Conservation (phyloP, 169 alveolate genomes). For the Pseudocohnilembus persalinus region DNA sequence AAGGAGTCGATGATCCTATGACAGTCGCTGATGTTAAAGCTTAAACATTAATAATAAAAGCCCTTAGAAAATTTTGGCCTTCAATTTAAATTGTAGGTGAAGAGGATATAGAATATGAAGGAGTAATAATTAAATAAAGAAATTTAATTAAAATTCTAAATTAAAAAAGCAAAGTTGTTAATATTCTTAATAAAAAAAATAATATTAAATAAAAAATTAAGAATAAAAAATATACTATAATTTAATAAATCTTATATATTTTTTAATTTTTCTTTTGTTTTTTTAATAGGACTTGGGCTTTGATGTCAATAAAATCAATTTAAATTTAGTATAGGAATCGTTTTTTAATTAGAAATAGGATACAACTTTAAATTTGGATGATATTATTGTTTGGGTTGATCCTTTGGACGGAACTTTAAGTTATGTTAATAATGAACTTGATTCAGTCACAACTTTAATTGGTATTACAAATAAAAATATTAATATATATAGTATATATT, state of each 20-base stretch:
- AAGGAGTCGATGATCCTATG: constrained; percentile 31
- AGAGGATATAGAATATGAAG: constrained; percentile 6
- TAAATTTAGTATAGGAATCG: constrained; percentile 16
- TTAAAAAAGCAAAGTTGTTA: no score
- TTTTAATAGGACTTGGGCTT: neutral
- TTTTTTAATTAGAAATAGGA: neutral
- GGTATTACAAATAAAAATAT: no score
- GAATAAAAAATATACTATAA: neutral
- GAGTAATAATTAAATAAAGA: no score
- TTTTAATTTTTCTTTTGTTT: neutral
- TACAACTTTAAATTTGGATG: constrained; percentile 38
- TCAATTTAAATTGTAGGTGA: constrained; percentile 30
- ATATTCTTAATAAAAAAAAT: no score
- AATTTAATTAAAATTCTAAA: no score
- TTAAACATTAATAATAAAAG: constrained; percentile 16
- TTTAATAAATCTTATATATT: neutral
- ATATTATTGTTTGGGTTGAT: constrained; percentile 62
- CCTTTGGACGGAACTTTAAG: constrained; percentile 70
- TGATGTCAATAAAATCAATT: constrained; percentile 13
- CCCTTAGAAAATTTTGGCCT: constrained; percentile 30
- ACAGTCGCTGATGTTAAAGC: constrained; percentile 35
- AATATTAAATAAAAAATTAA: no score
- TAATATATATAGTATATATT: no score
- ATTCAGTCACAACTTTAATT: constrained; percentile 58
- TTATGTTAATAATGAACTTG: constrained; percentile 52